Evolutionary conservation across 2,329 filamentous ascomycete species (phyloP), one percentile per base, ranked within the genome.

Genomic region (Ophiostoma sp.): DNA sequence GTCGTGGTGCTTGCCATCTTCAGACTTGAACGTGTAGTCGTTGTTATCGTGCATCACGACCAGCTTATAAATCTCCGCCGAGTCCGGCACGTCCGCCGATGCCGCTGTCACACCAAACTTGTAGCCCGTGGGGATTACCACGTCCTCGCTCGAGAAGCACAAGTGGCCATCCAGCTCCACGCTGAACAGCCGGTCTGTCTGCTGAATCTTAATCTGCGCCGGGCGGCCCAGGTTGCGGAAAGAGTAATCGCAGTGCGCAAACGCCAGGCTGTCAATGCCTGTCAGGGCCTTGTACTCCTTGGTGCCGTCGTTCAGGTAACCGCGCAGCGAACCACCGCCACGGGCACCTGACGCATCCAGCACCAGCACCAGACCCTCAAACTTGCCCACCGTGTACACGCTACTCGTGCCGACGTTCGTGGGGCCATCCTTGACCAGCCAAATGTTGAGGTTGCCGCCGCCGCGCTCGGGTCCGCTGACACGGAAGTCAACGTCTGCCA

Each of bases 171-270:
- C 96, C 42, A 98, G 86, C 70, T 91, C 88, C 73, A 99, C 95
- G 77, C 90, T 88, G 80, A 99, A 92, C 71, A 85, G 85, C 59
- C 85, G 85, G 59, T 85, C 82, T 22, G 88, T 88, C 79, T 93
- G 92, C 73, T 83, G 84, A 79, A 99, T 81, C 81, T 92, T 92
- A 79, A 99, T 83, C 78, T 92, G 89, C 64, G 93, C 94, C 19
- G 94, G 92, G 5, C 92, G 89, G 22, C 96, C 96, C 28, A 97
- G 87, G 82, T 99, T 99, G 77, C 96, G 92, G 85, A 98, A 99
- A 63, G 89, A 83, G 81, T 96, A 96, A 79, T 91, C 89, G 85
- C 96, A 99, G 83, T 97, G 94, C 17, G 94, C 96, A 81, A 99
- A 99, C 19, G 95, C 93, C 70, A 98, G 87, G 77, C 89, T 90